phyloP scores from a whole-genome alignment of 73 alveolate species.

The Tetrahymena elliotti region DNA sequence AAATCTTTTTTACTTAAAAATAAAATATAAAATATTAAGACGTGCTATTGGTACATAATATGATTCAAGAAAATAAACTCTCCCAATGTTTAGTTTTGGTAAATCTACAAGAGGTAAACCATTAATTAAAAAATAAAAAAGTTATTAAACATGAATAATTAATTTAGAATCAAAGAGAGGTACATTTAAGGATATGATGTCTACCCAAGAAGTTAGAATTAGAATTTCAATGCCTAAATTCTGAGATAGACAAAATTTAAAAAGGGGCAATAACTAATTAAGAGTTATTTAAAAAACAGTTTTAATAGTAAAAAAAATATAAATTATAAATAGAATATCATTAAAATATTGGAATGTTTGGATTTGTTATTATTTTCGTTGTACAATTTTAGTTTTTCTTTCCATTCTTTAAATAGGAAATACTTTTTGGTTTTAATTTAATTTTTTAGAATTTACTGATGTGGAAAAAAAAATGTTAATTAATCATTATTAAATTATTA shows the following conservation, averaged over 20 bases:
- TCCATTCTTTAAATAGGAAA: not conserved
- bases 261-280: not conserved
- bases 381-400: not conserved
- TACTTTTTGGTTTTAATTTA: not conserved
- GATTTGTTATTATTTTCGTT: not conserved
- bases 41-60: conserved; percentile 51
- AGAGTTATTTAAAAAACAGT: not conserved
- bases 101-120: conserved; percentile 45
- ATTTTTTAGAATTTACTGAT: not conserved
- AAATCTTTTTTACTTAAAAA: not conserved
- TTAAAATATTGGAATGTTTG: not conserved
- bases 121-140: not conserved
- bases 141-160: not conserved
- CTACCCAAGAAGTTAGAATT: not conserved
- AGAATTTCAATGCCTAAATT: not conserved
- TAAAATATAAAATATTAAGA: not conserved
- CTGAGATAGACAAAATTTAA: not conserved
- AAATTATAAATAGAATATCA: not conserved
- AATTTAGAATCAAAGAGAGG: not conserved
- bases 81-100: conserved; percentile 58
- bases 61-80: conserved; percentile 55
- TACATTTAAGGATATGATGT: not conserved
- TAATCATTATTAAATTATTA: too few relatives aligned
- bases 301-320: not conserved
- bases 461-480: not conserved